Evolutionary conservation across 75 land plant genomes (phyloP).

Genomic region (Picea glauca): DNA sequence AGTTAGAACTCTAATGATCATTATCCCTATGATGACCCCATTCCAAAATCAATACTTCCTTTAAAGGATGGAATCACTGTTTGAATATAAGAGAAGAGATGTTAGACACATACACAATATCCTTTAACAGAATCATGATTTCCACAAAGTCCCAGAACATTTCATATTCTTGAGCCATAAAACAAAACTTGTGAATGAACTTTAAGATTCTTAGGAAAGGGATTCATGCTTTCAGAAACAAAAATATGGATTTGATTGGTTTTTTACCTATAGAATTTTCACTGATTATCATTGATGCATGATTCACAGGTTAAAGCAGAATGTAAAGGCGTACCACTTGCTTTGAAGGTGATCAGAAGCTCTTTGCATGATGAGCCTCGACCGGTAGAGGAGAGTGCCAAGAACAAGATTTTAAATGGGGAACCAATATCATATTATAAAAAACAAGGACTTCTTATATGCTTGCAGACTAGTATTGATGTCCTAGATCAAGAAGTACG

Average conservation of each 20-base stretch:
- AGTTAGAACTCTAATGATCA: no score
- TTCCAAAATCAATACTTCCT: background rate
- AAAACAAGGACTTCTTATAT: constrained; percentile 35
- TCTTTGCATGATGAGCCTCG: constrained; percentile 31
- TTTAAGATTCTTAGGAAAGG: background rate
- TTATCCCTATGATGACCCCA: background rate
- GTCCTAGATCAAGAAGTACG: constrained; percentile 18
- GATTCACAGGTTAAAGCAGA: constrained; percentile 32
- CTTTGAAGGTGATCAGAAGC: constrained; percentile 59
- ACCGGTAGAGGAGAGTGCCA: constrained; percentile 35
- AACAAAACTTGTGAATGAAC: background rate
- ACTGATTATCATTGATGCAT: background rate
- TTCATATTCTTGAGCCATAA: background rate
- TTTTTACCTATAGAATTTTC: background rate
- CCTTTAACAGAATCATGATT: background rate
- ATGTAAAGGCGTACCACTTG: constrained; percentile 58
- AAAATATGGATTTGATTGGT: background rate
- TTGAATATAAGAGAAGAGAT: background rate
- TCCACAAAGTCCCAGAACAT: background rate
- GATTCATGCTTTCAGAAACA: background rate
- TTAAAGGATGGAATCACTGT: background rate
- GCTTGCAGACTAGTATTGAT: constrained; percentile 40
- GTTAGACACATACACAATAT: background rate
- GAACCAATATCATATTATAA: constrained; percentile 40
- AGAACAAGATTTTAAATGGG: constrained; percentile 32